Evolutionary conservation across 805 yeast genomes (phyloP), one percentile per base, ranked within the genome.

Genomic region (Monosporozyma aquatica): DNA sequence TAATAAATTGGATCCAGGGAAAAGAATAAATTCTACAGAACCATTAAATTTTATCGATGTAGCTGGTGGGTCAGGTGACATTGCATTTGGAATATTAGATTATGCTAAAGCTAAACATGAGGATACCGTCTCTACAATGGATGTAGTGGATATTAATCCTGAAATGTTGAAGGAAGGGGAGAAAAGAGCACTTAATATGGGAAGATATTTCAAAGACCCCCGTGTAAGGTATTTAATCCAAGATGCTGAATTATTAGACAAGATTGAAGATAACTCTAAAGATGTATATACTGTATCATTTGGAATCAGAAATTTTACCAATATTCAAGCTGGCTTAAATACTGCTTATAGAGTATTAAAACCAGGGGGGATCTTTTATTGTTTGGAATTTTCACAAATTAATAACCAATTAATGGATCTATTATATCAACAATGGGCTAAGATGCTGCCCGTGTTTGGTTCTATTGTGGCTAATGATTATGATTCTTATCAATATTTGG

Each of bases 31-130:
- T 37, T 59, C 66, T 2, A 75, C 78, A 11, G 75, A 80, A 50
- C 95, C 96, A 3, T 69, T 92, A 54, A 76, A 80, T 45, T 90
- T 92, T 57, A 72, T 92, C 49, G 98, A 92, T 64, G 97, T 92
- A 44, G 98, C 98, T 22, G 98, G 98, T 46, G 98, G 98, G 20
- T 87, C 97, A 9, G 98, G 98, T 37, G 98, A 92, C 59, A 90
- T 92, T 64, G 98, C 98, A 1, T 87, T 87, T 65, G 94, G 98
- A 2, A 72, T 92, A 48, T 70, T 92, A 47, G 95, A 87, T 55
- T 95, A 92, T 64, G 97, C 97, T 8, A 79, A 81, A 49, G 65
- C 70, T 30, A 76, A 78, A 48, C 86, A 78, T 58, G 80, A 82
- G 44, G 98, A 92, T 65, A 71, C 64, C 29, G 69, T 71, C 47